Conservation (phyloP, 108 stramenopile genomes). For the Cylindrotheca fusiformis region DNA sequence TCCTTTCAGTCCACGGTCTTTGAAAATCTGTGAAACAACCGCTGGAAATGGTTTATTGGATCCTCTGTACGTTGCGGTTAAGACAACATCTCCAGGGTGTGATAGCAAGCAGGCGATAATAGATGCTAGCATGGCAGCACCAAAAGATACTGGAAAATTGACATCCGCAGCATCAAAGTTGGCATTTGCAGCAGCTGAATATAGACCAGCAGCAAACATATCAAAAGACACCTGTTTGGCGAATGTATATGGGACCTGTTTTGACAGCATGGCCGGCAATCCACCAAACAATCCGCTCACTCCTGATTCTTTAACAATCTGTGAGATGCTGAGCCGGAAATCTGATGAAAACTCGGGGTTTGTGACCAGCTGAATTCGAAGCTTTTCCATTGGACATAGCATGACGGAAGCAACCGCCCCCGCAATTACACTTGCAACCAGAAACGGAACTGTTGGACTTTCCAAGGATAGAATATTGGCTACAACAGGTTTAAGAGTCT, state of each 20-base stretch:
- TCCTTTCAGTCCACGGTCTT: slow-evolving; percentile 27
- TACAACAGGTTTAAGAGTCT: slow-evolving; percentile 82
- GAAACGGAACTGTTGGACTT: slow-evolving; percentile 51
- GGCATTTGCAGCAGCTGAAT: slow-evolving; percentile 33
- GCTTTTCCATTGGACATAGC: slow-evolving; percentile 90
- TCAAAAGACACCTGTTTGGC: slow-evolving; percentile 94
- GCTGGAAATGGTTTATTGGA: slow-evolving; percentile 17
- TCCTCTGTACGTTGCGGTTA: slow-evolving; percentile 79
- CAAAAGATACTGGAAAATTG: slow-evolving; percentile 71
- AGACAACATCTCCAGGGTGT: slow-evolving; percentile 96
- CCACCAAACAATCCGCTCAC: slow-evolving; percentile 71
- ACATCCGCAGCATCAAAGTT: slow-evolving; percentile 11
- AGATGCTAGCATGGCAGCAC: slow-evolving; percentile 80
- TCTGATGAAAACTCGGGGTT: slow-evolving; percentile 72
- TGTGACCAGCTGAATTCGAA: slow-evolving; percentile 90
- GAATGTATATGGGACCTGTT: slow-evolving; percentile 98
- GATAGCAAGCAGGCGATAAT: slow-evolving; percentile 87
- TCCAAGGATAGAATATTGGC: slow-evolving; percentile 41
- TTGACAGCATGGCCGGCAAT: slow-evolving; percentile 89
- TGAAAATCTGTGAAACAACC: slow-evolving; percentile 32
- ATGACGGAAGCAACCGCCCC: slow-evolving; percentile 90
- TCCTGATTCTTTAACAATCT: slow-evolving; percentile 70
- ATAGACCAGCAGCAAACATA: slow-evolving; percentile 66
- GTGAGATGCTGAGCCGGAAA: slow-evolving; percentile 59
- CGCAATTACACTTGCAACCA: slow-evolving; percentile 82